These are phyloP conservation scores for Sextonia rubra DNA, from an alignment of 164 flowering plant genomes.

Conservation along the genomic window DNA sequence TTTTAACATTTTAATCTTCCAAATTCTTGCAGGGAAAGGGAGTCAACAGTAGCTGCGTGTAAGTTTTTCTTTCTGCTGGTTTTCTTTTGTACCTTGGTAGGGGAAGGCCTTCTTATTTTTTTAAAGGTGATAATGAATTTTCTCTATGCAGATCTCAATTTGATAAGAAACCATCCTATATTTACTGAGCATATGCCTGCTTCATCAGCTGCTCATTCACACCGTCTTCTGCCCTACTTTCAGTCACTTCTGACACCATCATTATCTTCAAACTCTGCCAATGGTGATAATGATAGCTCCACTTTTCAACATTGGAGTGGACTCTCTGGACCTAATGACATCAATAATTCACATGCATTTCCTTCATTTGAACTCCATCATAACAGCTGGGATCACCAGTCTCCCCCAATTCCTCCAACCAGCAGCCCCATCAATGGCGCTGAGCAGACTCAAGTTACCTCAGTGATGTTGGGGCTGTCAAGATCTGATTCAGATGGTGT, in stretches of 20 bases:
- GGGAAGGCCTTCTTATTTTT: background rate
- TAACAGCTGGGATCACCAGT: slow-evolving; percentile 60
- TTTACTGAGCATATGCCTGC: slow-evolving; percentile 71
- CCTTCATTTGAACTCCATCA: slow-evolving; percentile 51
- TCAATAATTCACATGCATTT: slow-evolving; percentile 31
- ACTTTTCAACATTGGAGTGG: slow-evolving; percentile 59
- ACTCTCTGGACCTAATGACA: slow-evolving; percentile 45
- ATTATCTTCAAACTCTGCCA: slow-evolving; percentile 47
- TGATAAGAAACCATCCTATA: slow-evolving; percentile 59
- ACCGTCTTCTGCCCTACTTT: slow-evolving; percentile 69
- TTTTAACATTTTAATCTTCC: slow-evolving; percentile 13
- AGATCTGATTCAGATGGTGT: slow-evolving; percentile 44
- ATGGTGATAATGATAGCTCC: slow-evolving; percentile 50
- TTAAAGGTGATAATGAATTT: background rate
- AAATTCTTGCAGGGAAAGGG: slow-evolving; percentile 56
- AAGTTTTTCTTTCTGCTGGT: slow-evolving; percentile 15
- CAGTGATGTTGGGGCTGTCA: slow-evolving; percentile 32
- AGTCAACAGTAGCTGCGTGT: slow-evolving; percentile 51
- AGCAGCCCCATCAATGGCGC: slow-evolving; percentile 27
- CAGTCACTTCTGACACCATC: slow-evolving; percentile 66
- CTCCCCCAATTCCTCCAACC: slow-evolving; percentile 40
- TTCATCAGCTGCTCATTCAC: slow-evolving; percentile 70
- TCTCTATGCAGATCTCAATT: slow-evolving; percentile 63
- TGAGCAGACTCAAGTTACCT: slow-evolving; percentile 35
- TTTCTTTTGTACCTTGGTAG: background rate